Evolutionary conservation across 2,329 filamentous ascomycete species (phyloP).

Genomic region (Colletotrichum costaricense): DNA sequence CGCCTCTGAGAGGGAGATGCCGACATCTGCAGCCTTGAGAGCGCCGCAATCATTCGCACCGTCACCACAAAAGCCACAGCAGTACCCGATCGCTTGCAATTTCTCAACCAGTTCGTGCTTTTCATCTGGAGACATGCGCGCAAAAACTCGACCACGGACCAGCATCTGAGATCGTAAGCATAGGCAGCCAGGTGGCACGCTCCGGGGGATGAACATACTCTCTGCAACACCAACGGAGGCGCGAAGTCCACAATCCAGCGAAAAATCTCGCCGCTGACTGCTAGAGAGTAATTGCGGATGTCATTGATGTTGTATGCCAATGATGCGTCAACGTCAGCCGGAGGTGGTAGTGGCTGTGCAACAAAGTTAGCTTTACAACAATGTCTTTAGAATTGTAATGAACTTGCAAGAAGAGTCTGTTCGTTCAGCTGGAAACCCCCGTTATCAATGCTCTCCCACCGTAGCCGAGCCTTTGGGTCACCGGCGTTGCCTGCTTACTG

Average conservation of each 20-base stretch:
- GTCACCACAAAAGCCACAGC: conserved; percentile 95
- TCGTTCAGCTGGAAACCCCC: conserved; percentile 81
- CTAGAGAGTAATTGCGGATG: conserved; percentile 86
- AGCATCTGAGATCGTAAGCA: conserved; percentile 73
- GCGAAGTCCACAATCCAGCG: conserved; percentile 96
- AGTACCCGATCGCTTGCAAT: conserved; percentile 95
- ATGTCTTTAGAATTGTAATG: no score
- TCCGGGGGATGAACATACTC: conserved; percentile 58
- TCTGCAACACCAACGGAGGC: conserved; percentile 79
- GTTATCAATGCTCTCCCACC: conserved; percentile 97
- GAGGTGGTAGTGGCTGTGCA: conserved; percentile 75
- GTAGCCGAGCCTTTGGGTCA: conserved; percentile 78
- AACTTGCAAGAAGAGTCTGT: conserved; percentile 75
- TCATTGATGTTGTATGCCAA: conserved; percentile 87
- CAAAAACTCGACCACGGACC: conserved; percentile 91
- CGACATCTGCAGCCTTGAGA: conserved; percentile 95
- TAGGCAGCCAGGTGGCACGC: neutral
- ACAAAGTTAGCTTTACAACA: conserved; percentile 15
- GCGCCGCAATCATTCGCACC: conserved; percentile 98
- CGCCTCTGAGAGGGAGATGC: conserved; percentile 95
- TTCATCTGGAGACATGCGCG: conserved; percentile 98
- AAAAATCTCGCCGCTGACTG: conserved; percentile 93
- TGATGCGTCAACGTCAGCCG: conserved; percentile 80
- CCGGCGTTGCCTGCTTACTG: conserved; percentile 69
- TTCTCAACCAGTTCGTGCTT: conserved; percentile 99